Conservation (phyloP, 148 eudicot genomes). For the Vaccinium vitisidaea region DNA sequence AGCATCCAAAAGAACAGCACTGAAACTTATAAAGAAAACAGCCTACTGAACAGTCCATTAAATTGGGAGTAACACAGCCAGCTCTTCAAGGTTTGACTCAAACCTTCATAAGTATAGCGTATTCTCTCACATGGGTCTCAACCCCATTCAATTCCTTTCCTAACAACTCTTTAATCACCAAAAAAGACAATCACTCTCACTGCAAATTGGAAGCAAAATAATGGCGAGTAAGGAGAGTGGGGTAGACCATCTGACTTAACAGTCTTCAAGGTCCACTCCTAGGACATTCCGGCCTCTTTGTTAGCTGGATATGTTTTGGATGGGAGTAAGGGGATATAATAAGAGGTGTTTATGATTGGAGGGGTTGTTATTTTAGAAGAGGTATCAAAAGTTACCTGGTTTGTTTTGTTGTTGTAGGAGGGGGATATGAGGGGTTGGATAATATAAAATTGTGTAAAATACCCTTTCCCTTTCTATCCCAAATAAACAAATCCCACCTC, state of each 20-base stretch:
- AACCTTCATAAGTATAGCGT: background rate
- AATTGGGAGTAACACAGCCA: background rate
- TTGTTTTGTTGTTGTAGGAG: too few relatives aligned
- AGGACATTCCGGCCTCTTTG: background rate
- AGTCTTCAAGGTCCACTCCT: background rate
- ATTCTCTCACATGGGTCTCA: background rate
- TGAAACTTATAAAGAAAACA: background rate
- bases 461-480: too few relatives aligned
- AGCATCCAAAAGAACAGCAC: background rate
- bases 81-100: background rate
- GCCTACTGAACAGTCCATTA: background rate
- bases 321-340: too few relatives aligned
- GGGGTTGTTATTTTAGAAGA: too few relatives aligned
- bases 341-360: too few relatives aligned
- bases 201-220: background rate
- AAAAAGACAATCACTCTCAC: background rate
- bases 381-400: too few relatives aligned
- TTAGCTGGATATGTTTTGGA: too few relatives aligned
- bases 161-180: background rate
- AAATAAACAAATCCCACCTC: too few relatives aligned
- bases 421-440: too few relatives aligned
- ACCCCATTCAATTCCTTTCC: background rate
- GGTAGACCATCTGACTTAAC: background rate
- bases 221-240: constrained; percentile 1
- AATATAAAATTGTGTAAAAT: too few relatives aligned